Evolutionary conservation across 352 stramenopile genomes (phyloP).

Genomic region (Phytophthora pseudosyringae): DNA sequence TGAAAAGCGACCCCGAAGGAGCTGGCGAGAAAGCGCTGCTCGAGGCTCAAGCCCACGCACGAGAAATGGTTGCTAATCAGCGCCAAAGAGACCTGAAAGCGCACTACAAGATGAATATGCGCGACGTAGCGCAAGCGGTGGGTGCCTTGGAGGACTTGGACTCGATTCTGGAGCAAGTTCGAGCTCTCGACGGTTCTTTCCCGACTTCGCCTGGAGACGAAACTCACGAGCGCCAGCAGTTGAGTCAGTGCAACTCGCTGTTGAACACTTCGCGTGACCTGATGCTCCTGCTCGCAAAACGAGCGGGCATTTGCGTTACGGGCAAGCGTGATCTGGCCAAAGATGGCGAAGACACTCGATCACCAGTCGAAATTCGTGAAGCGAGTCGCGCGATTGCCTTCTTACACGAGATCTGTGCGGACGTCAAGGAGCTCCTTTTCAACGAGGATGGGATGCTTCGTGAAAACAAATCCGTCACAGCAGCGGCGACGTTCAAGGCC

Average conservation of each 20-base stretch:
- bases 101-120: slow-evolving; percentile 68
- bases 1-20: slow-evolving; percentile 74
- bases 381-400: slow-evolving; percentile 24
- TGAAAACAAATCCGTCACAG: slow-evolving; percentile 23
- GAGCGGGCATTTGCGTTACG: slow-evolving; percentile 65
- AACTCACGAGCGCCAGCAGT: slow-evolving; percentile 1
- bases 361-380: slow-evolving; percentile 42
- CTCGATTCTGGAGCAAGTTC: slow-evolving; percentile 44
- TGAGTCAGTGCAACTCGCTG: slow-evolving; percentile 34
- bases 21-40: slow-evolving; percentile 65
- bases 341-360: slow-evolving; percentile 57
- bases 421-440: slow-evolving; percentile 41
- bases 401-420: slow-evolving; percentile 40
- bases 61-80: slow-evolving; percentile 49
- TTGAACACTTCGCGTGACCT: slow-evolving; percentile 50
- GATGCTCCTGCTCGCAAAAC: slow-evolving; percentile 55
- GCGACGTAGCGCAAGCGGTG: slow-evolving; percentile 56
- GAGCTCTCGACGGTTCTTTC: slow-evolving; percentile 39
- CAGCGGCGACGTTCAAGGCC: slow-evolving; percentile 23
- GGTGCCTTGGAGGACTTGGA: slow-evolving; percentile 74
- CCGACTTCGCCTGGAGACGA: not conserved
- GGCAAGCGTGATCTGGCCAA: slow-evolving; percentile 63
- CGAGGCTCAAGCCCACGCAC: slow-evolving; percentile 60
- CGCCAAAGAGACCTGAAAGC: slow-evolving; percentile 59
- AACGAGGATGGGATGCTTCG: slow-evolving; percentile 21